phyloP scores from a whole-genome alignment of 139 green algal species.

The Chlamydomonas incerta region DNA sequence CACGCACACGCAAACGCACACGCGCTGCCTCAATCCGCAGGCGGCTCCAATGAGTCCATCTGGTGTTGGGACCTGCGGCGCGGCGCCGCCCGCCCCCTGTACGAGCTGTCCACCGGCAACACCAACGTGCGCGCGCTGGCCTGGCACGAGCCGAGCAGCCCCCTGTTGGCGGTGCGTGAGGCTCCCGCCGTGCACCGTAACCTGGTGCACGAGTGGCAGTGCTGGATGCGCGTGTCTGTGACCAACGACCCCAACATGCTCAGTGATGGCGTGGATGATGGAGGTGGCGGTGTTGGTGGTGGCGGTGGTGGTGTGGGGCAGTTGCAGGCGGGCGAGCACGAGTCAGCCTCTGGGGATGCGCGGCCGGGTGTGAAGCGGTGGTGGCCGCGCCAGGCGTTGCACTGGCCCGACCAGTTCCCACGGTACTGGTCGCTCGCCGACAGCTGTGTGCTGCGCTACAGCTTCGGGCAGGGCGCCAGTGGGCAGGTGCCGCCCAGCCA shows the following conservation, averaged over 20 bases:
- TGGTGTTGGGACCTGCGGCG: constrained; percentile 14
- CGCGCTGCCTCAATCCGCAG: not conserved
- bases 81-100: not conserved
- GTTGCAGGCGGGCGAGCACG: too few relatives aligned
- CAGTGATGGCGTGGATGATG: not conserved
- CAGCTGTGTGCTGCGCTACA: not conserved
- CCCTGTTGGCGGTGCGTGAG: not conserved
- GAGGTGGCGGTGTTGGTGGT: too few relatives aligned
- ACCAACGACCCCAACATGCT: too few relatives aligned
- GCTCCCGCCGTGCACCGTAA: not conserved
- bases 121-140: not conserved
- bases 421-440: not conserved
- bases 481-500: not conserved
- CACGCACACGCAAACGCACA: not conserved
- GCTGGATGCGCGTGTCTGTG: not conserved
- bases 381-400: not conserved
- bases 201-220: not conserved
- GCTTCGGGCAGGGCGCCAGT: not conserved
- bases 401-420: not conserved
- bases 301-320: too few relatives aligned
- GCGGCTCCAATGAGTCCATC: constrained; percentile 2
- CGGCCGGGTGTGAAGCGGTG: not conserved
- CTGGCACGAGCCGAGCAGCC: constrained; percentile 6
- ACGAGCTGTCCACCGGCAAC: constrained; percentile 40
- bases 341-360: too few relatives aligned